Conservation (phyloP, 2,329 filamentous ascomycete genomes). For the Alternaria tenuissima region DNA sequence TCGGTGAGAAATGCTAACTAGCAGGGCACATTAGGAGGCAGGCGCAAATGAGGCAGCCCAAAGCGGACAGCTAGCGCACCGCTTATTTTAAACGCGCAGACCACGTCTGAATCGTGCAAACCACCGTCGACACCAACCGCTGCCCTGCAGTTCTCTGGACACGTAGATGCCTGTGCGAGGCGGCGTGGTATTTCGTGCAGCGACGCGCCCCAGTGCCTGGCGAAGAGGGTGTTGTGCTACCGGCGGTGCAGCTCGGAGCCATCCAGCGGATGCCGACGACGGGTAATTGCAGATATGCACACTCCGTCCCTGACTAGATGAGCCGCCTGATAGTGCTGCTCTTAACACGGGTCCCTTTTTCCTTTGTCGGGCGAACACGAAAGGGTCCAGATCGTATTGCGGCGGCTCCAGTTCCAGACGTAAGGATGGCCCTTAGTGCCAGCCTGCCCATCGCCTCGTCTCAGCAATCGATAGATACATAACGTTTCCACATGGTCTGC, state of each 20-base stretch:
- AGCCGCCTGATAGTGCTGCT: constrained; percentile 13
- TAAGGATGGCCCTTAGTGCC: constrained; percentile 23
- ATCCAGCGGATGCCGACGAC: constrained; percentile 12
- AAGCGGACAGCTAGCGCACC: constrained; percentile 35
- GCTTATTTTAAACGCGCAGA: constrained; percentile 43
- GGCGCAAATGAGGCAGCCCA: constrained; percentile 45
- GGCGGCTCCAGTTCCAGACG: constrained; percentile 23
- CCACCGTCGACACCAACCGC: constrained; percentile 20
- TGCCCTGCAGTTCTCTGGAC: constrained; percentile 28
- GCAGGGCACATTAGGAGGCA: constrained; percentile 46
- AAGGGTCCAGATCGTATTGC: constrained; percentile 27
- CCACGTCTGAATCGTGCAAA: constrained; percentile 29
- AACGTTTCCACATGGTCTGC: constrained; percentile 15
- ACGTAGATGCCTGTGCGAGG: constrained; percentile 30
- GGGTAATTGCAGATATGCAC: constrained; percentile 21
- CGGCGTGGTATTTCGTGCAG: constrained; percentile 35
- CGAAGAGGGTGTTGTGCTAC: constrained; percentile 14
- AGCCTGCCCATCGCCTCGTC: constrained; percentile 12
- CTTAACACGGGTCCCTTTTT: constrained; percentile 12
- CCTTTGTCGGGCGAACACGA: constrained; percentile 5
- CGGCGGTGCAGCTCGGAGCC: constrained; percentile 6
- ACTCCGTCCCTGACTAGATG: constrained; percentile 32
- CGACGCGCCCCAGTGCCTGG: constrained; percentile 16
- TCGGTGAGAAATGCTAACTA: constrained; percentile 42
- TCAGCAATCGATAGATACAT: background rate